Evolutionary conservation across 352 stramenopile genomes (phyloP).

Genomic region (Thraustochytrium sp.): DNA sequence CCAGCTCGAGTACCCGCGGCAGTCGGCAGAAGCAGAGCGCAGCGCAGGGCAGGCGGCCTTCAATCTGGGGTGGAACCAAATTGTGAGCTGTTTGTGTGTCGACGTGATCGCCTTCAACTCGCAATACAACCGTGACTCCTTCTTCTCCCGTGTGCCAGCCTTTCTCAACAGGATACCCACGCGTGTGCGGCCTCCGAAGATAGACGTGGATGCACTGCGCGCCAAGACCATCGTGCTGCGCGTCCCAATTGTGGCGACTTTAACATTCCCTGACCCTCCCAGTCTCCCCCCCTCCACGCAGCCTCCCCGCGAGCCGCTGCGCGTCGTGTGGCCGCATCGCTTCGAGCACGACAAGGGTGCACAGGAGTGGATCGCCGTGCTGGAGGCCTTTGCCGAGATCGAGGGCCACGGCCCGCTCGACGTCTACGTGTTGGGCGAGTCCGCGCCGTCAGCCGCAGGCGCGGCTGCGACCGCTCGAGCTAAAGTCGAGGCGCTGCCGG

Average conservation of each 20-base stretch:
- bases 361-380: conserved; percentile 55
- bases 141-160: conserved; percentile 19
- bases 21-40: conserved; percentile 44
- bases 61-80: conserved; percentile 59
- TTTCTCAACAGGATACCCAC: conserved; percentile 59
- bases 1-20: conserved; percentile 59
- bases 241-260: not conserved
- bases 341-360: conserved; percentile 65
- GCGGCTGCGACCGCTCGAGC: conserved; percentile 46
- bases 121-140: conserved; percentile 54
- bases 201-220: not conserved
- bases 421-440: conserved; percentile 58
- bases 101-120: conserved; percentile 61
- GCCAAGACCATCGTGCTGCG: not conserved
- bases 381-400: conserved; percentile 47
- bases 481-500: conserved; percentile 48
- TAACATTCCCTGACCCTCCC: not conserved
- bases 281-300: not conserved
- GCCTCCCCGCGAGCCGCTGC: conserved; percentile 7
- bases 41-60: conserved; percentile 53
- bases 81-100: conserved; percentile 56
- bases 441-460: conserved; percentile 48
- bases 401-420: conserved; percentile 47
- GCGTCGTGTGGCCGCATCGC: conserved; percentile 56
- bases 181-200: conserved; percentile 46